A percentile compares a stretch with the other conserved stretches of the same genome.
Evolutionary conservation across 1,284 basidiomycete species (phyloP).

Genomic region (Trichosporon ovoides): DNA sequence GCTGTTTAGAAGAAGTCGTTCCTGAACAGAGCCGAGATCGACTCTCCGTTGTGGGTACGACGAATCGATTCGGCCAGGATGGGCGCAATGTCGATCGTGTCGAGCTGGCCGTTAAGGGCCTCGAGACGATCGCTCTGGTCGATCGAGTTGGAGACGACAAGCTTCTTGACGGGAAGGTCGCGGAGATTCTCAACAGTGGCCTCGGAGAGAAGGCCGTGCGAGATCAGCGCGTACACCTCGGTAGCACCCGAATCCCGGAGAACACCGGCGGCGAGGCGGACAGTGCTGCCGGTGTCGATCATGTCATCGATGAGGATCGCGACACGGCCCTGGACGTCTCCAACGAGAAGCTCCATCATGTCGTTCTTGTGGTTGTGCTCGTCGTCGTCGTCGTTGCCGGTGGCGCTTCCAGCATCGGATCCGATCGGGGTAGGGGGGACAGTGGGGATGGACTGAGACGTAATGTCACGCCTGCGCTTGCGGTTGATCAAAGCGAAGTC

Average conservation of each 20-base stretch:
- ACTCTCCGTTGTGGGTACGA: slow-evolving; percentile 82
- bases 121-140: slow-evolving; percentile 58
- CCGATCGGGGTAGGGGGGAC: slow-evolving; percentile 46
- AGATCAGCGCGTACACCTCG: slow-evolving; percentile 81
- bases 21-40: slow-evolving; percentile 44
- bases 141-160: slow-evolving; percentile 82
- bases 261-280: slow-evolving; percentile 76
- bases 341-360: slow-evolving; percentile 89
- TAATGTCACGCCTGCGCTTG: slow-evolving; percentile 61
- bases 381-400: slow-evolving; percentile 44
- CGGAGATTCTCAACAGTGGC: slow-evolving; percentile 71
- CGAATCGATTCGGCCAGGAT: slow-evolving; percentile 94
- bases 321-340: slow-evolving; percentile 90
- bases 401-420: slow-evolving; percentile 33
- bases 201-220: slow-evolving; percentile 86
- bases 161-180: slow-evolving; percentile 71
- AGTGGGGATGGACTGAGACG: slow-evolving; percentile 33
- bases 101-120: slow-evolving; percentile 50
- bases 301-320: slow-evolving; percentile 97
- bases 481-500: slow-evolving; percentile 97
- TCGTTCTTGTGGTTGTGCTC: slow-evolving; percentile 50
- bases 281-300: slow-evolving; percentile 90
- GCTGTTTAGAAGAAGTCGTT: slow-evolving; percentile 28
- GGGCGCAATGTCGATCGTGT: slow-evolving; percentile 74
- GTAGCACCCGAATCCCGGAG: slow-evolving; percentile 83